Evolutionary conservation across 1,284 basidiomycete genomes (phyloP).

Genomic region (Microbotryum saponariae): DNA sequence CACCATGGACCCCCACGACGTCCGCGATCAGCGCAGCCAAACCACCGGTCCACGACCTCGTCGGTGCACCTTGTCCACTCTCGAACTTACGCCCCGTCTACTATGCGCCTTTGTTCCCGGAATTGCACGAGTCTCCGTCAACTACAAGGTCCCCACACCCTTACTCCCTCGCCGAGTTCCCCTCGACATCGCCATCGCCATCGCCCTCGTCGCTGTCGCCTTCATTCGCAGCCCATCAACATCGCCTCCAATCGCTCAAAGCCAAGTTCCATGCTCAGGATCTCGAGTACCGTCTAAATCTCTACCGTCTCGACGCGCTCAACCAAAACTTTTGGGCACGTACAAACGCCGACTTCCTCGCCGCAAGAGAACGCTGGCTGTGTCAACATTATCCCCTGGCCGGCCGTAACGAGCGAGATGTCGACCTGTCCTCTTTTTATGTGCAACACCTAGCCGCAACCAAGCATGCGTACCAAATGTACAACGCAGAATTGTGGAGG

Average conservation of each 20-base stretch:
- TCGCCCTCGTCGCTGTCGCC: slow-evolving; percentile 2
- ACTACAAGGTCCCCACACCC: slow-evolving; percentile 25
- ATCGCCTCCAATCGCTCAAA: slow-evolving; percentile 3
- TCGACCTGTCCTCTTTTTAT: slow-evolving; percentile 29
- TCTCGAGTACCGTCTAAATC: slow-evolving; percentile 34
- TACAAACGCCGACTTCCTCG: slow-evolving; percentile 30
- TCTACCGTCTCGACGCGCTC: slow-evolving; percentile 33
- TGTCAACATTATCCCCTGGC: not conserved
- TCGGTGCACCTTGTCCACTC: slow-evolving; percentile 35
- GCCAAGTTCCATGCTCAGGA: slow-evolving; percentile 28
- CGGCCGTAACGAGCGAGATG: slow-evolving; percentile 1
- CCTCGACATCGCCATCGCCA: slow-evolving; percentile 8
- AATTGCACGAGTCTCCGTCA: slow-evolving; percentile 3
- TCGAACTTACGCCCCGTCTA: slow-evolving; percentile 36
- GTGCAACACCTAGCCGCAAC: slow-evolving; percentile 23
- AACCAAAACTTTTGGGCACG: slow-evolving; percentile 36
- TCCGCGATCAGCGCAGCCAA: too few relatives aligned
- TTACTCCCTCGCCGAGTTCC: slow-evolving; percentile 37
- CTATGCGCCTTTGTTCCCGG: slow-evolving; percentile 33
- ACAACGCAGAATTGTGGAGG: slow-evolving; percentile 28
- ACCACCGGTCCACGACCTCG: slow-evolving; percentile 28
- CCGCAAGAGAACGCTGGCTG: slow-evolving; percentile 10
- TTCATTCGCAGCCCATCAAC: slow-evolving; percentile 1
- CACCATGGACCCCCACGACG: too few relatives aligned
- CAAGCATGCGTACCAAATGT: slow-evolving; percentile 24